phyloP scores from a whole-genome alignment of 805 yeast genomes.

The Lipomyces oligophaga region DNA sequence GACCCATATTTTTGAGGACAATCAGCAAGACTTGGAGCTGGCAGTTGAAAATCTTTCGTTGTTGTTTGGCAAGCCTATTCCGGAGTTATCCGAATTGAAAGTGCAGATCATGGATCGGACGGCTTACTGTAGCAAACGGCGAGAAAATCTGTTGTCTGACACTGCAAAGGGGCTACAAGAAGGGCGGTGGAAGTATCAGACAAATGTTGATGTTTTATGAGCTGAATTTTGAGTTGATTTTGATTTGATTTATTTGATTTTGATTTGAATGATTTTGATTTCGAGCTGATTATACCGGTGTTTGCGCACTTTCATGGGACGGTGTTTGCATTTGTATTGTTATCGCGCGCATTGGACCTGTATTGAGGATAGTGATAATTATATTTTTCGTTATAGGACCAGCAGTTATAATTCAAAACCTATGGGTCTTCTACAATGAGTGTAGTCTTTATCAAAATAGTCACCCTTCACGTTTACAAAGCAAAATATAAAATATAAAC shows the following conservation, averaged over 20 bases:
- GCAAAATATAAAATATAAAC: no score
- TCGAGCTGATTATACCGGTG: neutral
- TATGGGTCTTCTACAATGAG: no score
- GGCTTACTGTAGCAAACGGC: constrained; percentile 43
- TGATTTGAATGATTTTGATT: neutral
- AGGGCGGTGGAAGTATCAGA: constrained; percentile 37
- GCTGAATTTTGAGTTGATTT: neutral
- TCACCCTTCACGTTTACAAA: no score
- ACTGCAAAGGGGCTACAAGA: constrained; percentile 45
- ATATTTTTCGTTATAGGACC: neutral
- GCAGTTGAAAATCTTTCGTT: constrained; percentile 69
- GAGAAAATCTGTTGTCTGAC: constrained; percentile 43
- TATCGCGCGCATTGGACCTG: no score
- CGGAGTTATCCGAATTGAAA: constrained; percentile 40
- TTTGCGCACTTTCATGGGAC: constrained; percentile 4
- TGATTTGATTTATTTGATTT: neutral
- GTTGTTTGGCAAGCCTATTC: constrained; percentile 47
- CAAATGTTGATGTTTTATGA: constrained; percentile 19
- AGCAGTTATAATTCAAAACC: no score
- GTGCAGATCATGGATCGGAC: constrained; percentile 44
- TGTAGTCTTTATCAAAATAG: no score
- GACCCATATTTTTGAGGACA: constrained; percentile 63
- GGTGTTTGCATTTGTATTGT: constrained; percentile 14
- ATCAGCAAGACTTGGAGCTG: constrained; percentile 58
- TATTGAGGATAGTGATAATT: neutral